Percentiles rank a stretch among this genome's conserved stretches.
Conservation (phyloP, 306 rosid species). For the Amphicarpaea edgeworthii region DNA sequence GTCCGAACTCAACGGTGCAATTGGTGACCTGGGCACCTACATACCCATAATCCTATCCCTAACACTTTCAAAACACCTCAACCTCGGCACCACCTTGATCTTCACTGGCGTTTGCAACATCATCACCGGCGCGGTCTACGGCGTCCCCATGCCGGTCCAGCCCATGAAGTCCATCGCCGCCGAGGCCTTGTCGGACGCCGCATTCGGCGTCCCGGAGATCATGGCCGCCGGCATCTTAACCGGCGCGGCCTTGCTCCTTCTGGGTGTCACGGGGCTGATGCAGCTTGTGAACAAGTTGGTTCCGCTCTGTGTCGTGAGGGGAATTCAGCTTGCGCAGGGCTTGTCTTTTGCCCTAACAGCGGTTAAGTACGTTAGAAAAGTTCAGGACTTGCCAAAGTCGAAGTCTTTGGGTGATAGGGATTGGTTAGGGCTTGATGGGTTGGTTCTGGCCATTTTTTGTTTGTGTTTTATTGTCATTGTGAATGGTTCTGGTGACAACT, state of each 20-base stretch:
- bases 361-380: constrained; percentile 56
- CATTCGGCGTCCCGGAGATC: constrained; percentile 63
- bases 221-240: constrained; percentile 71
- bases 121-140: constrained; percentile 65
- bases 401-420: constrained; percentile 51
- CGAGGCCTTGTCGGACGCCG: constrained; percentile 51
- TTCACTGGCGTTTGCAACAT: constrained; percentile 71
- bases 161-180: constrained; percentile 84
- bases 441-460: constrained; percentile 62
- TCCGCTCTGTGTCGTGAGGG: constrained; percentile 67
- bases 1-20: constrained; percentile 75
- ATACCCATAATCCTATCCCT: constrained; percentile 69
- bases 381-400: constrained; percentile 59
- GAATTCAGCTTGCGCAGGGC: constrained; percentile 78
- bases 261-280: constrained; percentile 74
- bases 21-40: constrained; percentile 83
- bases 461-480: constrained; percentile 62
- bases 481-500: constrained; percentile 57
- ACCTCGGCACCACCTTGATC: constrained; percentile 69
- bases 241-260: constrained; percentile 52
- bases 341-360: constrained; percentile 75
- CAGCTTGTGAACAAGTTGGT: constrained; percentile 55
- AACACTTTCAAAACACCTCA: constrained; percentile 57
- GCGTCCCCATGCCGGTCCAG: constrained; percentile 83
- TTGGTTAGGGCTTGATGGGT: constrained; percentile 77